Conservation (phyloP, 805 yeast species). For the Ascoidea rubescens region DNA sequence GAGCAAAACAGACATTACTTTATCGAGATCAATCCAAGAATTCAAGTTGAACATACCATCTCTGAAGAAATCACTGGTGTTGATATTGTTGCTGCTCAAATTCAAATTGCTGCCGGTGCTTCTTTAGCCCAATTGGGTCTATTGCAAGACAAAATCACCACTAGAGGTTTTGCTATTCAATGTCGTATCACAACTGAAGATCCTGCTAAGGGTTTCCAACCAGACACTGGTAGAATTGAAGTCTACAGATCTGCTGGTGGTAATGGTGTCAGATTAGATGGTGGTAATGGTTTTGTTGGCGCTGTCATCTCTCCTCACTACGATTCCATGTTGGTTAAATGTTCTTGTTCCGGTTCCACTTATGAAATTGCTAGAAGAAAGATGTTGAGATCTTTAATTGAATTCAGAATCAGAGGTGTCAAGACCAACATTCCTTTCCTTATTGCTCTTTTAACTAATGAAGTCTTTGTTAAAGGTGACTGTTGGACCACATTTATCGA, state of each 20-base stretch:
- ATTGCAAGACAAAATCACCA: constrained; percentile 86
- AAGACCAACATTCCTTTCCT: constrained; percentile 96
- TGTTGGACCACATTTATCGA: constrained; percentile 99
- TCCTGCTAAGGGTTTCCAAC: constrained; percentile 92
- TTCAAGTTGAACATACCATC: constrained; percentile 96
- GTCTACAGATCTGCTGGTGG: constrained; percentile 98
- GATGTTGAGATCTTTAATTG: constrained; percentile 93
- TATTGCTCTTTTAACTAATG: constrained; percentile 81
- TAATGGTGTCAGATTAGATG: constrained; percentile 96
- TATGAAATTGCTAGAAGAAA: constrained; percentile 94
- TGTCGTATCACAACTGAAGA: constrained; percentile 99
- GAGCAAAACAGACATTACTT: constrained; percentile 89
- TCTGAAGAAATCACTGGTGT: constrained; percentile 98
- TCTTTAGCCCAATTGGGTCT: constrained; percentile 82
- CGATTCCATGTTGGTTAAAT: constrained; percentile 96
- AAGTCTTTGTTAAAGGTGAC: constrained; percentile 68
- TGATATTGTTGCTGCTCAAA: constrained; percentile 95
- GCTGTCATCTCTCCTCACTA: constrained; percentile 93
- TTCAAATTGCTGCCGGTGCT: constrained; percentile 98
- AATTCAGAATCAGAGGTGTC: constrained; percentile 97
- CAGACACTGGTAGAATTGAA: constrained; percentile 96
- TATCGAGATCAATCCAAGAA: constrained; percentile 96
- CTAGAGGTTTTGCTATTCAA: constrained; percentile 96
- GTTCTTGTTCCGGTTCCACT: constrained; percentile 94
- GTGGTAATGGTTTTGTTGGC: constrained; percentile 98